Evolutionary conservation across 2,329 filamentous ascomycete genomes (phyloP), one percentile per base, ranked within the genome.

Genomic region (Talaromyces sp.): DNA sequence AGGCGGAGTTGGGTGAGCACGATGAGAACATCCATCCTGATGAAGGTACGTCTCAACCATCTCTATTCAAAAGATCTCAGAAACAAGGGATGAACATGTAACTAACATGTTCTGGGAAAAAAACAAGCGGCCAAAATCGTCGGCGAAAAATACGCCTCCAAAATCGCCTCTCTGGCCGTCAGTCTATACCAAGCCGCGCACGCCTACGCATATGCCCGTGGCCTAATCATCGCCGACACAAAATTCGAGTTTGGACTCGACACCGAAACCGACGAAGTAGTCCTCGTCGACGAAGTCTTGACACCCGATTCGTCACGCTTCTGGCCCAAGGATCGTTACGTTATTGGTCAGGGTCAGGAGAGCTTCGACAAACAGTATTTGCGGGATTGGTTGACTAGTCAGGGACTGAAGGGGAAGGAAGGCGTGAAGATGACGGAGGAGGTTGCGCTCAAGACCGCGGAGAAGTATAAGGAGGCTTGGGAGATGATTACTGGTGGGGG

Each of bases 331-430:
- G 85, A 85, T 43, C 80, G 80, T 46, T 95, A 93, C 70, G 81
- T 85, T 69, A 74, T 89, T 17, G 91, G 92, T 1, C 80, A 80
- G 61, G 81, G 88, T 58, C 91, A 95, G 77, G 82, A 87, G 56
- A 94, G 89, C 74, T 94, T 93, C 65, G 92, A 97, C 71, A 97
- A 97, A 80, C 88, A 92, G 76, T 87, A 82, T 67, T 73, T 96
- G 64, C 80, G 92, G 36, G 87, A 97, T 75, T 97, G 91, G 89
- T 73, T 97, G 66, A 87, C 85, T 2, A 75, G 71, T 50, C 79
- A 88, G 59, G 89, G 88, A 0, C 73, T 95, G 58, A 91, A 91
- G 77, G 88, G 87, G 1, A 88, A 89, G 74, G 79, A 86, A 25
- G 87, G 83, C 1, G 87, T 94, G 15, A 76, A 75, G 55, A 87